Conservation (phyloP, 2,329 filamentous ascomycete species). For the Lecanicillium sp. region DNA sequence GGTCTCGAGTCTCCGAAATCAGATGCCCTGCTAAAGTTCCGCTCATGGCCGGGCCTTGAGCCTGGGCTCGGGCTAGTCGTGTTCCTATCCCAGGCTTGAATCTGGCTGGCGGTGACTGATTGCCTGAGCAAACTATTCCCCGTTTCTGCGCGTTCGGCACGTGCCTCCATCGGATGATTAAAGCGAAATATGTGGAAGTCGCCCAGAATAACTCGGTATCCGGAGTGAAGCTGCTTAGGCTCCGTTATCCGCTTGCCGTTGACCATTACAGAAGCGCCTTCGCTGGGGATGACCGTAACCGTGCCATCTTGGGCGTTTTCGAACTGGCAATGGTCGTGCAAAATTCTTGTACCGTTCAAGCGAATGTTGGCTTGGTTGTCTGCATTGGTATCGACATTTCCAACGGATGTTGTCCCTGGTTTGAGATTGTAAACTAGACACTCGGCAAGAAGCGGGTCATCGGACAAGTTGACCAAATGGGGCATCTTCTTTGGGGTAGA, state of each 20-base stretch:
- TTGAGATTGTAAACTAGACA: slow-evolving; percentile 98
- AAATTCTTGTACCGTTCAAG: slow-evolving; percentile 85
- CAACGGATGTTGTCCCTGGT: slow-evolving; percentile 86
- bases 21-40: slow-evolving; percentile 71
- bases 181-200: slow-evolving; percentile 99
- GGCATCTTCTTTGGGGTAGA: slow-evolving; percentile 99
- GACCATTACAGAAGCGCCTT: slow-evolving; percentile 96
- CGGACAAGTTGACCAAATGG: slow-evolving; percentile 95
- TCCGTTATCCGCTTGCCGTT: slow-evolving; percentile 87
- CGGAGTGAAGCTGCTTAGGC: slow-evolving; percentile 77
- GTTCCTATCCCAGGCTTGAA: slow-evolving; percentile 47
- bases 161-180: slow-evolving; percentile 93
- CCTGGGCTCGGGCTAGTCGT: slow-evolving; percentile 55
- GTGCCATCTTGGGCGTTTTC: slow-evolving; percentile 81
- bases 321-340: slow-evolving; percentile 87
- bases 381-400: slow-evolving; percentile 80
- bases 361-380: slow-evolving; percentile 76
- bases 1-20: slow-evolving; percentile 72
- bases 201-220: slow-evolving; percentile 88
- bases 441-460: slow-evolving; percentile 86
- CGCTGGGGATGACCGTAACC: slow-evolving; percentile 82
- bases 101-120: slow-evolving; percentile 57
- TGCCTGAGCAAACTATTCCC: slow-evolving; percentile 78
- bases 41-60: slow-evolving; percentile 60
- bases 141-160: slow-evolving; percentile 79